phyloP scores from a whole-genome alignment of 129 eudicot species.

The Helianthus annuus region DNA sequence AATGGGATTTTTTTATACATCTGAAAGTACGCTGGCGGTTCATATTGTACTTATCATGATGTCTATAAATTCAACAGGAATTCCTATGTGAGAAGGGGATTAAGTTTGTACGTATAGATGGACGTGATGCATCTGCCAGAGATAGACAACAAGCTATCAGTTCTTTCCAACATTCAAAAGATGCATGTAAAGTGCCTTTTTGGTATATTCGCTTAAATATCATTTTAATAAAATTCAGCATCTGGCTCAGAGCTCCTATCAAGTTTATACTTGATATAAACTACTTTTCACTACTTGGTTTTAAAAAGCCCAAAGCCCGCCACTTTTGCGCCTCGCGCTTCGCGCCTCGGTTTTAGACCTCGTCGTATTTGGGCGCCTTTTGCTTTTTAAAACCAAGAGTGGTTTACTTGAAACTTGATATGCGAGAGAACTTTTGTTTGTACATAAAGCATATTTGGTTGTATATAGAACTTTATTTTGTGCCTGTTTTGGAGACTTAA shows the following conservation, averaged over 20 bases:
- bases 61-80: constrained; percentile 46
- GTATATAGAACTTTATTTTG: no score
- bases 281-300: not conserved
- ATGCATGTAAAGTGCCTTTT: constrained; percentile 46
- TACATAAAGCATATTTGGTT: no score
- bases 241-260: not conserved
- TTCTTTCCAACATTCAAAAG: constrained; percentile 72
- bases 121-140: constrained; percentile 43
- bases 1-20: constrained; percentile 3
- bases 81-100: constrained; percentile 69
- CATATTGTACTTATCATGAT: constrained; percentile 5
- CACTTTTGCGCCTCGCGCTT: no score
- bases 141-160: constrained; percentile 78
- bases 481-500: no score
- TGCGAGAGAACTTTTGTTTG: no score
- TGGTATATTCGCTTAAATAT: constrained; percentile 7
- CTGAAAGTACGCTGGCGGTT: constrained; percentile 14
- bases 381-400: no score
- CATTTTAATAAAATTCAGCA: constrained; percentile 1
- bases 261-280: constrained; percentile 9
- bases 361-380: no score
- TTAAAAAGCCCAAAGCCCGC: not conserved
- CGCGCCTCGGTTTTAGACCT: no score
- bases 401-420: no score
- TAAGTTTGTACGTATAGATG: constrained; percentile 78